Evolutionary conservation across 2,329 filamentous ascomycete genomes (phyloP), one percentile per base, ranked within the genome.

Genomic region (Aspergillus oerlinghausenensis): DNA sequence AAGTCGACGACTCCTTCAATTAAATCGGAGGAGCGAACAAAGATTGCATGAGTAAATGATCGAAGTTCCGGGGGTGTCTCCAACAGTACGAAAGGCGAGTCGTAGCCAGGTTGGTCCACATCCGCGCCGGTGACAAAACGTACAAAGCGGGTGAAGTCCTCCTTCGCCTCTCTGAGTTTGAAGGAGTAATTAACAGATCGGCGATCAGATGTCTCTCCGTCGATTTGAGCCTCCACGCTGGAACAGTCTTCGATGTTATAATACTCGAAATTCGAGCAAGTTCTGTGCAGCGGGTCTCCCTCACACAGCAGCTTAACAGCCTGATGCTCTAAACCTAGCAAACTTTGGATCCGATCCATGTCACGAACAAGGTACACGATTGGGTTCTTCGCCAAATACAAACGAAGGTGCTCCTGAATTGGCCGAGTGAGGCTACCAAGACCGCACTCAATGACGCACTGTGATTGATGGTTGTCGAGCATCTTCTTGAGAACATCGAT

Each of bases 101-200:
- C 80, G 42, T 83, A 74, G 65, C 78, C 82, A 3, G 80, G 79
- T 56, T 80, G 75, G 9, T 79, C 78, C 23, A 81, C 73, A 28
- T 78, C 77, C 51, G 79, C 77, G 1, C 82, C 82, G 5, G 80
- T 83, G 42, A 86, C 75, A 51, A 82, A 79, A 59, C 83, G 82
- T 17, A 86, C 78, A 61, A 85, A 86, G 9, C 75, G 77, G 1
- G 80, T 82, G 59, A 86, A 85, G 60, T 86, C 83, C 58, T 84
- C 80, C 60, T 84, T 84, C 45, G 77, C 82, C 56, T 80, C 75
- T 63, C 78, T 79, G 17, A 81, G 64, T 55, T 78, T 78, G 60
- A 80, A 80, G 7, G 78, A 79, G 53, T 78, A 76, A 35, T 72
- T 75, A 9, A 75, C 75, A 6, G 75, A 75, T 6, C 75, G 72